Evolutionary conservation across 1,139 yeast species (phyloP).

Genomic region (Yamadazyma friedrichii): DNA sequence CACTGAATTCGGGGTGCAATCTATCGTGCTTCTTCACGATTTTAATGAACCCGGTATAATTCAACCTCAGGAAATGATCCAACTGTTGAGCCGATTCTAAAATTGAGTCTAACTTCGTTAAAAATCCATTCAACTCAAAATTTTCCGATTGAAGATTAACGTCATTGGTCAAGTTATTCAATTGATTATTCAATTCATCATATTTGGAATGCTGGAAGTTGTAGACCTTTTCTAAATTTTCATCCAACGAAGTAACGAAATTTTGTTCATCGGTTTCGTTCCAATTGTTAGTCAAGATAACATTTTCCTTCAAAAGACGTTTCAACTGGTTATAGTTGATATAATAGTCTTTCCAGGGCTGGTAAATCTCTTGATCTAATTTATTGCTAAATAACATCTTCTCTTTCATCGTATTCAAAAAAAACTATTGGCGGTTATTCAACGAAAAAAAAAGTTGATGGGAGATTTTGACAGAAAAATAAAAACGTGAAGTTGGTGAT

Average conservation of each 20-base stretch:
- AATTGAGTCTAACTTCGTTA: constrained; percentile 66
- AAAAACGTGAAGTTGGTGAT: not conserved
- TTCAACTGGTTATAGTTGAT: constrained; percentile 78
- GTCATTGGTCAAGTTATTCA: constrained; percentile 58
- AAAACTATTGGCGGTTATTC: not conserved
- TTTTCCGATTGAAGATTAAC: constrained; percentile 16
- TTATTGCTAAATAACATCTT: constrained; percentile 85
- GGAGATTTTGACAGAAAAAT: too few species aligned
- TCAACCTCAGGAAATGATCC: constrained; percentile 85
- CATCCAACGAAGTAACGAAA: constrained; percentile 80
- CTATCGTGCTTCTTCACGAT: constrained; percentile 96
- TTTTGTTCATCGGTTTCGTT: constrained; percentile 77
- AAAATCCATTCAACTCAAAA: constrained; percentile 58
- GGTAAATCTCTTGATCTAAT: constrained; percentile 74
- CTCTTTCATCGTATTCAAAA: constrained; percentile 9
- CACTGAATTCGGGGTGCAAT: constrained; percentile 79
- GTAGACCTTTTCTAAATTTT: constrained; percentile 90
- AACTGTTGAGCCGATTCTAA: constrained; percentile 78
- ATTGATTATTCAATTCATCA: constrained; percentile 62
- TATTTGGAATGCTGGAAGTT: constrained; percentile 75
- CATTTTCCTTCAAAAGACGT: constrained; percentile 78
- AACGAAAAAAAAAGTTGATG: too few species aligned
- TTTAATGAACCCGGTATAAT: constrained; percentile 91
- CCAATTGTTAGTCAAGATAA: constrained; percentile 60
- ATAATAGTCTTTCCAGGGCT: constrained; percentile 87